Evolutionary conservation across 202 grass and related monocot species (phyloP).

Genomic region (Tripidium arundinaceum): DNA sequence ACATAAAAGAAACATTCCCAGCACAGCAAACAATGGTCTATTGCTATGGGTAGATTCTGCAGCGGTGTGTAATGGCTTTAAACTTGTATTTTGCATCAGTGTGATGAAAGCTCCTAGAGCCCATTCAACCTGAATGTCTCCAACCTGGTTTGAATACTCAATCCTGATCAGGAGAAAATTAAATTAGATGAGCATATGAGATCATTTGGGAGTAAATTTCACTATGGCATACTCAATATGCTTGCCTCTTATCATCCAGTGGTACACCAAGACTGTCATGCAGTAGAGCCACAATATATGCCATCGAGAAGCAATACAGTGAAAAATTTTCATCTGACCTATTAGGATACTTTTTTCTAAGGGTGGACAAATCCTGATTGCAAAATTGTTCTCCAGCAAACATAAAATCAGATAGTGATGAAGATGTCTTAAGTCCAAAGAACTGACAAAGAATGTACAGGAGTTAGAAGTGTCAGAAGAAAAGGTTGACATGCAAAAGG

Average conservation of each 20-base stretch:
- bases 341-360: slow-evolving; percentile 56
- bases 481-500: background rate
- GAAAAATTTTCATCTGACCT: slow-evolving; percentile 63
- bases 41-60: slow-evolving; percentile 26
- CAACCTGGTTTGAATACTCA: slow-evolving; percentile 65
- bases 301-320: slow-evolving; percentile 87
- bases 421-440: slow-evolving; percentile 61
- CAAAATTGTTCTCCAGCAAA: slow-evolving; percentile 77
- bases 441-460: slow-evolving; percentile 42
- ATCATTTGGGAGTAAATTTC: slow-evolving; percentile 5
- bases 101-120: slow-evolving; percentile 36
- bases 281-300: slow-evolving; percentile 88
- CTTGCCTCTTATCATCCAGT: slow-evolving; percentile 72
- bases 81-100: slow-evolving; percentile 28
- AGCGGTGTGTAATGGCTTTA: background rate
- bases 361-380: slow-evolving; percentile 56
- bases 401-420: slow-evolving; percentile 60
- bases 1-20: slow-evolving; percentile 43
- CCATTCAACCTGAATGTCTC: slow-evolving; percentile 26
- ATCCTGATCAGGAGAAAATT: slow-evolving; percentile 49
- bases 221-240: background rate
- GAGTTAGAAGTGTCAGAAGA: slow-evolving; percentile 5
- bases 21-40: slow-evolving; percentile 33
- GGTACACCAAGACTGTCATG: slow-evolving; percentile 69
- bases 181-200: slow-evolving; percentile 1